Conservation (phyloP, 805 yeast genomes). For the Metschnikowia matae region DNA sequence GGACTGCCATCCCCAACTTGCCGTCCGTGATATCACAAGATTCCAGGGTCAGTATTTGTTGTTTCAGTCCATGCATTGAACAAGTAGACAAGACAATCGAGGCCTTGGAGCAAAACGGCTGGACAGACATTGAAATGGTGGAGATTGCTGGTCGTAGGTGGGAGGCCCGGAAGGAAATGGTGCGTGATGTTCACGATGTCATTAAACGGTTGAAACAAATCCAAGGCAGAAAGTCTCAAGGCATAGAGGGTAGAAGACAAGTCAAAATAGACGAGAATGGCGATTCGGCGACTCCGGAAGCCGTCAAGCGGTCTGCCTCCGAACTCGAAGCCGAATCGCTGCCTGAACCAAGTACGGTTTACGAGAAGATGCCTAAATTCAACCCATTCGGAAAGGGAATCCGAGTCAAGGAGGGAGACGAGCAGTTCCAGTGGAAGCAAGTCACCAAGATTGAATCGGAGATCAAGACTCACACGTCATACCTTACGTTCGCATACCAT, state of each 20-base stretch:
- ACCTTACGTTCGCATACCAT: constrained; percentile 80
- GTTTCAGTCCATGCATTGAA: constrained; percentile 97
- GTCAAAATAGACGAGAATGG: constrained; percentile 25
- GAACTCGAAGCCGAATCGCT: constrained; percentile 13
- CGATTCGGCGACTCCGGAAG: constrained; percentile 6
- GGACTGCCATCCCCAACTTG: constrained; percentile 87
- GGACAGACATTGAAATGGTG: constrained; percentile 87
- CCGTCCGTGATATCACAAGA: constrained; percentile 50
- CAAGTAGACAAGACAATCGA: constrained; percentile 87
- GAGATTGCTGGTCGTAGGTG: constrained; percentile 81
- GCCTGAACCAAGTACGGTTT: constrained; percentile 6
- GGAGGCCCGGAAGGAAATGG: constrained; percentile 90
- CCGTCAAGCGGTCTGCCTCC: constrained; percentile 19
- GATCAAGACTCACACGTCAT: constrained; percentile 90
- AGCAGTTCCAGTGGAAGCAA: constrained; percentile 69
- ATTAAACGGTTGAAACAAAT: constrained; percentile 76
- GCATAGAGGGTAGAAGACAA: constrained; percentile 52
- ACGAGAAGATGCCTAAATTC: constrained; percentile 26
- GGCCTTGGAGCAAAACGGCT: constrained; percentile 68
- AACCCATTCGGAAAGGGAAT: constrained; percentile 93
- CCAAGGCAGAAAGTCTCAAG: constrained; percentile 61
- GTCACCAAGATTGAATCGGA: constrained; percentile 84
- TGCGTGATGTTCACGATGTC: constrained; percentile 71
- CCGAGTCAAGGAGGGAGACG: constrained; percentile 85
- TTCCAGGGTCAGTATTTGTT: constrained; percentile 69